Conservation (phyloP, 2,329 filamentous ascomycete species). For the Paracamarosporium sp. region DNA sequence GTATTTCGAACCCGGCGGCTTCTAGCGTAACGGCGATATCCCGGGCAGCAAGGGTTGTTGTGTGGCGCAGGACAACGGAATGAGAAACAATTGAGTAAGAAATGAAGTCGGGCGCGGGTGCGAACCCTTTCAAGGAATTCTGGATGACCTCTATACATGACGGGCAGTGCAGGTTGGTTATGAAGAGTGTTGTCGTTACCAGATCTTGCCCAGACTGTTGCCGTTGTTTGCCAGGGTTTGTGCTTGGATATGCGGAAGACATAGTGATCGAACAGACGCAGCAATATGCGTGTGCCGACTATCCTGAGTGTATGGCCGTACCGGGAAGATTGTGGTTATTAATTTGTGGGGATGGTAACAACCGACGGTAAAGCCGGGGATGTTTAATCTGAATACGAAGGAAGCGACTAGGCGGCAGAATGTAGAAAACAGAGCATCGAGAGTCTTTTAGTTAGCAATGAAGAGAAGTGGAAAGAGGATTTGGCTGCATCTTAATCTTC, state of each 20-base stretch:
- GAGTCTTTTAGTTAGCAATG: not conserved
- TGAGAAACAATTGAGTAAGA: slow-evolving; percentile 76
- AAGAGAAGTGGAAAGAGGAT: not conserved
- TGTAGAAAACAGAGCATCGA: not conserved
- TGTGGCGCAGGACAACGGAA: slow-evolving; percentile 68
- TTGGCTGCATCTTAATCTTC: not conserved
- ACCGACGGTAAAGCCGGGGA: slow-evolving; percentile 2
- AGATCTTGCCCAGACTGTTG: slow-evolving; percentile 18
- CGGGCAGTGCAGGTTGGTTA: slow-evolving; percentile 79
- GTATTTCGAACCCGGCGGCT: slow-evolving; percentile 66
- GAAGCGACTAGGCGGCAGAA: slow-evolving; percentile 23
- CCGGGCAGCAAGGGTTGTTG: slow-evolving; percentile 48
- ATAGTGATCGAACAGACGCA: slow-evolving; percentile 16
- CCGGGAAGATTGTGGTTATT: slow-evolving; percentile 16
- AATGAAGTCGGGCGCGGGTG: slow-evolving; percentile 62
- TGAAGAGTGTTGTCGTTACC: slow-evolving; percentile 64
- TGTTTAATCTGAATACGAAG: slow-evolving; percentile 28
- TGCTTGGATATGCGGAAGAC: slow-evolving; percentile 17
- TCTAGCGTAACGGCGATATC: slow-evolving; percentile 57
- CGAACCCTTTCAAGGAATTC: slow-evolving; percentile 58
- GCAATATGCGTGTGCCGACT: slow-evolving; percentile 21
- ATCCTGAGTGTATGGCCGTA: slow-evolving; percentile 9
- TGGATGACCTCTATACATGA: slow-evolving; percentile 74
- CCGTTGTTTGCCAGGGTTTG: slow-evolving; percentile 15
- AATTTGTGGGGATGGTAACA: slow-evolving; percentile 2